phyloP scores from a whole-genome alignment of 495 filamentous ascomycete genomes.

The Penicillium riverlandense region DNA sequence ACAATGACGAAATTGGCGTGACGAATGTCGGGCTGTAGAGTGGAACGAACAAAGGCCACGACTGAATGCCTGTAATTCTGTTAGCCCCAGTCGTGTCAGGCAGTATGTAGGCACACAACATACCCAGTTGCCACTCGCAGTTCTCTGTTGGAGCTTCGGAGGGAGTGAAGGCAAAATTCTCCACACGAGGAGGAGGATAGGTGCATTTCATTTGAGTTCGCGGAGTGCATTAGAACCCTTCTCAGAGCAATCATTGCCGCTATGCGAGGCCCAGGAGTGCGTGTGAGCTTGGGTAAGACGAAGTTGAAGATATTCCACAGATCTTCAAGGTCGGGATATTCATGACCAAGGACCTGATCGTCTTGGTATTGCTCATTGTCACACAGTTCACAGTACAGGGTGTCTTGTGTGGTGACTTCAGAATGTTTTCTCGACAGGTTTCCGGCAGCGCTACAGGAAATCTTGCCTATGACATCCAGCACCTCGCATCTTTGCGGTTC shows the following conservation, averaged over 20 bases:
- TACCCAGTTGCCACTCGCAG: conserved; percentile 74
- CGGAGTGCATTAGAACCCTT: conserved; percentile 58
- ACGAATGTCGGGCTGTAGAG: conserved; percentile 36
- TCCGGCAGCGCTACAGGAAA: conserved; percentile 39
- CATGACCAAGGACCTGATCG: conserved; percentile 11
- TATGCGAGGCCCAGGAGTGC: conserved; percentile 56
- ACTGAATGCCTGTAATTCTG: conserved; percentile 49
- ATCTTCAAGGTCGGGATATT: conserved; percentile 29
- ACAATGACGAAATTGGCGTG: conserved; percentile 59
- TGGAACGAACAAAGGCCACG: conserved; percentile 53
- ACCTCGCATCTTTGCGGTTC: conserved; percentile 26
- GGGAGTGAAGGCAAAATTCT: conserved; percentile 71
- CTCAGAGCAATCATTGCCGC: conserved; percentile 65
- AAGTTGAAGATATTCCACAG: conserved; percentile 46
- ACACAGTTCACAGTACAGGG: conserved; percentile 31
- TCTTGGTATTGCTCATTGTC: conserved; percentile 16
- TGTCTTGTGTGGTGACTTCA: conserved; percentile 10
- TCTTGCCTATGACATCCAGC: conserved; percentile 27
- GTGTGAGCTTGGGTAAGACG: conserved; percentile 51
- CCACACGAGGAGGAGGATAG: conserved; percentile 59
- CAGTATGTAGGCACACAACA: conserved; percentile 6
- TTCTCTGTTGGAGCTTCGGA: conserved; percentile 78
- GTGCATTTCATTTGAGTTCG: conserved; percentile 49
- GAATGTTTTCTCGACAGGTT: conserved; percentile 8
- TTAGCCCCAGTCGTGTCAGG: conserved; percentile 21